phyloP scores from a whole-genome alignment of 495 filamentous ascomycete genomes.

The Penicillium canariense region DNA sequence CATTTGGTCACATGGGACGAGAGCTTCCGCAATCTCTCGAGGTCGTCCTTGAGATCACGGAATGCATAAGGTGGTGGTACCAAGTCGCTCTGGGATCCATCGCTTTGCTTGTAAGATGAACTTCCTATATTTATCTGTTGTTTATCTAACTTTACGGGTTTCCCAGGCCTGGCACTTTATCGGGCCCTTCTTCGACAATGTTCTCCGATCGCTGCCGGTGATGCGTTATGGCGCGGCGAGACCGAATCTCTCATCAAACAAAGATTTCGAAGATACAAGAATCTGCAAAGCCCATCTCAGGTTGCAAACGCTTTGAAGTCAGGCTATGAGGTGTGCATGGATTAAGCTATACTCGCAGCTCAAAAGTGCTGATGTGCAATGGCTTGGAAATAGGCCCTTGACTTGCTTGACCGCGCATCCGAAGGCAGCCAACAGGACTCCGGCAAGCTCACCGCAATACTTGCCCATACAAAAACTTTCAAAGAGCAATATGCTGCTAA shows the following conservation, averaged over 20 bases:
- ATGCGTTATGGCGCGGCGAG: conserved; percentile 35
- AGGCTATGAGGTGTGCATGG: conserved; percentile 59
- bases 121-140: too few species aligned
- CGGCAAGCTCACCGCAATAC: conserved; percentile 22
- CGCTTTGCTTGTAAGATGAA: conserved; percentile 59
- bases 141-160: conserved; percentile 11
- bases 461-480: conserved; percentile 18
- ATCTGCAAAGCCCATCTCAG: conserved; percentile 53
- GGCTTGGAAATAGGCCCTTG: conserved; percentile 29
- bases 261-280: conserved; percentile 57
- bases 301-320: conserved; percentile 54
- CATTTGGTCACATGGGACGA: conserved; percentile 7
- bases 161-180: conserved; percentile 70
- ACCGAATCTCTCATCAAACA: conserved; percentile 48
- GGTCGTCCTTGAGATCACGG: conserved; percentile 1
- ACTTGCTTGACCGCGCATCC: conserved; percentile 40
- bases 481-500: conserved; percentile 19
- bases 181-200: conserved; percentile 66
- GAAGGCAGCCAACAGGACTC: conserved; percentile 28
- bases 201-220: conserved; percentile 45
- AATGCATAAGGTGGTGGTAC: conserved; percentile 47
- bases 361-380: conserved; percentile 17
- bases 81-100: conserved; percentile 51
- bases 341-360: not conserved
- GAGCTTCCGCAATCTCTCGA: conserved; percentile 13